Evolutionary conservation across 2,329 filamentous ascomycete genomes (phyloP).

Genomic region (Colletotrichum tofieldiae): DNA sequence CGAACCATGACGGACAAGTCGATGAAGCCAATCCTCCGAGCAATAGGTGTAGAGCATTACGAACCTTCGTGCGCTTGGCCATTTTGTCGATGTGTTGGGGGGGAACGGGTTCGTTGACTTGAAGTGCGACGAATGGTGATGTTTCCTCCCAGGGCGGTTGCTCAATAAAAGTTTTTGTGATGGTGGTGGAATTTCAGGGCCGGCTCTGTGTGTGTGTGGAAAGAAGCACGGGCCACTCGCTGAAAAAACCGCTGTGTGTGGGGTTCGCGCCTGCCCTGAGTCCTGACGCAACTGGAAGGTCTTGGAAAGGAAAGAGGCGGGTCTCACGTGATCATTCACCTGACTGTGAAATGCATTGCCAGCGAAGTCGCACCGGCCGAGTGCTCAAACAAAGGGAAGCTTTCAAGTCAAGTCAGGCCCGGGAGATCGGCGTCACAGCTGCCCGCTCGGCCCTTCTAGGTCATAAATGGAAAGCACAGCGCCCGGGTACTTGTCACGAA

Average conservation of each 20-base stretch:
- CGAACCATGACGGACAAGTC: constrained; percentile 21
- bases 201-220: constrained; percentile 42
- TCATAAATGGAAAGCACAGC: constrained; percentile 35
- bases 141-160: constrained; percentile 50
- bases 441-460: constrained; percentile 36
- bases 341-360: neutral
- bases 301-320: neutral
- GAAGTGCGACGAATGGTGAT: constrained; percentile 43
- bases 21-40: constrained; percentile 32
- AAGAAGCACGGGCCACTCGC: constrained; percentile 26
- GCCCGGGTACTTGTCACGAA: constrained; percentile 24
- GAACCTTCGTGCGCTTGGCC: constrained; percentile 86
- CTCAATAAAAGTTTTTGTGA: constrained; percentile 51
- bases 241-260: constrained; percentile 45
- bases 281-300: constrained; percentile 14
- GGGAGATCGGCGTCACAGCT: constrained; percentile 39
- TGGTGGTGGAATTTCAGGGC: constrained; percentile 54
- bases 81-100: constrained; percentile 74
- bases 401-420: constrained; percentile 28
- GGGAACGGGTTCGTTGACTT: constrained; percentile 45
- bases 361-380: constrained; percentile 23
- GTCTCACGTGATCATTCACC: neutral
- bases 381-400: constrained; percentile 24
- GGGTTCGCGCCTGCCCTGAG: constrained; percentile 21
- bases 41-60: constrained; percentile 32